These are phyloP conservation scores for Trichoderma afroharzianum DNA, from an alignment of 2,329 filamentous ascomycete species.

Conservation along the genomic window DNA sequence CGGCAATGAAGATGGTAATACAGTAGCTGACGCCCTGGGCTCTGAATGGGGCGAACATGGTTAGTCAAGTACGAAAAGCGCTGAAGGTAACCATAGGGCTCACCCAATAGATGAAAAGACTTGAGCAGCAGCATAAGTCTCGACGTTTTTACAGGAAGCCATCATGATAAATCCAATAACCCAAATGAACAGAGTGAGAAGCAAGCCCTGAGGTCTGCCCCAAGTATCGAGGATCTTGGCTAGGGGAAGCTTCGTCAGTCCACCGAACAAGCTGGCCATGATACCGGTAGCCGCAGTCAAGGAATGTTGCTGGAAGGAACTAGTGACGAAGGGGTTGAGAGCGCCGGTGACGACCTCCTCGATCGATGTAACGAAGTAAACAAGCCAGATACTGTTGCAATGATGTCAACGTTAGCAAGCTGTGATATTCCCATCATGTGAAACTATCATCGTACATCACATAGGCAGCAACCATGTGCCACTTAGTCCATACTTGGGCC, in stretches of 20 bases:
- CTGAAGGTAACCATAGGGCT: constrained; percentile 25
- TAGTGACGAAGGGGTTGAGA: constrained; percentile 48
- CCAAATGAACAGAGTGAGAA: constrained; percentile 49
- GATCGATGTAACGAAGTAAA: constrained; percentile 38
- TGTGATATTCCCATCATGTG: neutral
- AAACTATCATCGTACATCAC: constrained; percentile 33
- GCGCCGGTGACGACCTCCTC: constrained; percentile 37
- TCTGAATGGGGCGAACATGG: constrained; percentile 21
- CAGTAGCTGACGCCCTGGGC: constrained; percentile 40
- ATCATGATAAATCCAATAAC: constrained; percentile 59
- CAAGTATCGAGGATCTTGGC: constrained; percentile 66
- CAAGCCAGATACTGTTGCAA: constrained; percentile 36
- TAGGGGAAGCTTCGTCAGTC: constrained; percentile 61
- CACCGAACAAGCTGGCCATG: constrained; percentile 52
- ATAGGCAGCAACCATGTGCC: constrained; percentile 41
- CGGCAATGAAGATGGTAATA: constrained; percentile 59
- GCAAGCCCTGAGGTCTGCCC: constrained; percentile 61
- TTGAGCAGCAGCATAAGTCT: constrained; percentile 60
- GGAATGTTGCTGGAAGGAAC: constrained; percentile 50
- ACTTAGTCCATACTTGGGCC: constrained; percentile 35
- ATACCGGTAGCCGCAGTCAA: constrained; percentile 52
- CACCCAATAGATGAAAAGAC: constrained; percentile 65
- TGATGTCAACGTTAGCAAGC: neutral
- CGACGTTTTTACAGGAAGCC: constrained; percentile 58
- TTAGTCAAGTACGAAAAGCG: neutral